Base-by-base conservation (phyloP, 2,329 filamentous ascomycete species). In the Shiraia bambusicola region DNA sequence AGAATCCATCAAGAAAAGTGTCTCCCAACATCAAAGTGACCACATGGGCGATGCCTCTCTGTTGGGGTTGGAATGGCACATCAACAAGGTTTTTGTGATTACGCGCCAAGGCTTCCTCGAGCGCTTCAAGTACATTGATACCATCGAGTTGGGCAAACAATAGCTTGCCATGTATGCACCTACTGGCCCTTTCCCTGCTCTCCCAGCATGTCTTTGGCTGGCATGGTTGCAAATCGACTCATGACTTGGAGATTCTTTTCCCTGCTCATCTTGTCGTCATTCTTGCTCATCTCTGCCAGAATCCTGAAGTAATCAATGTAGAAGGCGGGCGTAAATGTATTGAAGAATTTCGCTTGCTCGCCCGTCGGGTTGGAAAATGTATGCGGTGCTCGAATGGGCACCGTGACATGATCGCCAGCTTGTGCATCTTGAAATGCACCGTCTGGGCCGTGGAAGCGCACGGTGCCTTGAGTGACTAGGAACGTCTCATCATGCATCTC, bases 281-380 rank as follows among this genome's bases (percentile, higher is more conserved):
- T 63, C 40, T 70, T 70, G 16, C 67, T 70, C 53, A 79, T 56
- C 51, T 69, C 65, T 9, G 70, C 67, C 53, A 80, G 51, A 30
- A 79, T 63, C 64, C 76, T 77, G 62, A 81, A 80, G 52, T 80
- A 80, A 43, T 79, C 75, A 48, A 81, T 76, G 52, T 79, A 80
- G 50, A 77, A 79, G 2, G 74, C 74, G 0, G 79, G 78, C 16
- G 76, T 81, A 42, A 72, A 77, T 0, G 79, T 81, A 56, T 80
- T 81, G 67, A 80, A 73, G 57, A 82, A 77, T 48, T 71, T 72
- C 3, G 76, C 74, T 47, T 79, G 76, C 50, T 76, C 70, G 34
- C 79, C 73, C 30, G 72, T 74, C 0, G 78, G 75, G 41, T 82
- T 81, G 36, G 66, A 72, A 60, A 82, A 81, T 0, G 76, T 80